phyloP scores from a whole-genome alignment of 2,329 filamentous ascomycete genomes.

The Colletotrichum sp. region DNA sequence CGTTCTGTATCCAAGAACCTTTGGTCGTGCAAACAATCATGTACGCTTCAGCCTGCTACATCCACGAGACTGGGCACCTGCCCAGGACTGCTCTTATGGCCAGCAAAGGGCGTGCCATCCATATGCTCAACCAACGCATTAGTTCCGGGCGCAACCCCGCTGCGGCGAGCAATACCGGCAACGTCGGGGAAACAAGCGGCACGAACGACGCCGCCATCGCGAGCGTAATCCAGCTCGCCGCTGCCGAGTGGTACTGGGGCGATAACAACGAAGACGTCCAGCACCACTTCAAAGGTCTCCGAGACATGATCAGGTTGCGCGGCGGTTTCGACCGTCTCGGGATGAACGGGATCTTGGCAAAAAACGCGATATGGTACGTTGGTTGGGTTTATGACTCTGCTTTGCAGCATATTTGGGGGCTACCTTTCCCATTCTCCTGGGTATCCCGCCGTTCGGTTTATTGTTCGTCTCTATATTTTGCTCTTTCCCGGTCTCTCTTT shows the following conservation, averaged over 20 bases:
- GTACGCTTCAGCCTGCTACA: slow-evolving; percentile 56
- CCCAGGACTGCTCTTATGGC: slow-evolving; percentile 46
- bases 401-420: neutral
- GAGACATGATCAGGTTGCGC: slow-evolving; percentile 51
- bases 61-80: slow-evolving; percentile 53
- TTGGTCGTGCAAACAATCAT: slow-evolving; percentile 53
- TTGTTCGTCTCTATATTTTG: slow-evolving; percentile 24
- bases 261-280: slow-evolving; percentile 44
- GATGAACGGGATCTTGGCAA: slow-evolving; percentile 51
- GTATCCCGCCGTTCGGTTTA: slow-evolving; percentile 46
- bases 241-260: slow-evolving; percentile 62
- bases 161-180: neutral
- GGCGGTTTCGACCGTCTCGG: slow-evolving; percentile 52
- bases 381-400: neutral
- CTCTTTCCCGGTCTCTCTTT: neutral
- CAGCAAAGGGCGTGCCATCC: slow-evolving; percentile 48
- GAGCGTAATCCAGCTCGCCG: slow-evolving; percentile 52
- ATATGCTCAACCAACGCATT: slow-evolving; percentile 53
- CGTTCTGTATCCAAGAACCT: slow-evolving; percentile 53
- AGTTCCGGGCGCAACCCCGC: slow-evolving; percentile 26
- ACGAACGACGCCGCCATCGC: slow-evolving; percentile 52
- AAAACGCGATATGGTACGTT: slow-evolving; percentile 53
- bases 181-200: slow-evolving; percentile 1
- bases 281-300: slow-evolving; percentile 51
- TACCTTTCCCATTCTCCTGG: neutral